Evolutionary conservation across 257 asterid species (phyloP).

Genomic region (Forsythia suspensa): DNA sequence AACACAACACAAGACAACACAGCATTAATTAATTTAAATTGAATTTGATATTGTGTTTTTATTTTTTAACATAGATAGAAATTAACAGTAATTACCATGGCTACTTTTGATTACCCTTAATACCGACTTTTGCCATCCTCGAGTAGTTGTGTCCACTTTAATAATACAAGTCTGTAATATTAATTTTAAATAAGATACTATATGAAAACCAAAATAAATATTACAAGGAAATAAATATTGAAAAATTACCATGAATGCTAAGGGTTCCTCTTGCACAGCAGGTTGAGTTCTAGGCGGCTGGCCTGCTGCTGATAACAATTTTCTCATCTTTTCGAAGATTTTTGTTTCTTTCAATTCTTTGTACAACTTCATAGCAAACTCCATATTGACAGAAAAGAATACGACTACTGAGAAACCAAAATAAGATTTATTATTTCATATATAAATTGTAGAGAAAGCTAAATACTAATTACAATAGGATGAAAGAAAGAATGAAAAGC

Average conservation of each 20-base stretch:
- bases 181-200: neutral
- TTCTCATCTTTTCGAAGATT: conserved; percentile 5
- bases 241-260: conserved; percentile 25
- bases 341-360: neutral
- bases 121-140: conserved; percentile 34
- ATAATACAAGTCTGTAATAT: conserved; percentile 29
- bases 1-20: too few species aligned
- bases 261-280: neutral
- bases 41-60: too few species aligned
- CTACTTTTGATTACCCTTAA: neutral
- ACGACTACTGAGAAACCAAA: too few species aligned
- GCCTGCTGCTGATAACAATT: neutral
- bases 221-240: neutral
- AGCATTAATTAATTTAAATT: too few species aligned
- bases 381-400: neutral
- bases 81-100: neutral
- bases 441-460: too few species aligned
- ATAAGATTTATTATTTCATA: too few species aligned
- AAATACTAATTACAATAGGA: too few species aligned
- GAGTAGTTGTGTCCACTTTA: conserved; percentile 25
- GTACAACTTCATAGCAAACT: neutral
- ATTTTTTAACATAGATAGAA: neutral
- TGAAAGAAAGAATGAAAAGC: too few species aligned
- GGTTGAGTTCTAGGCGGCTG: neutral
- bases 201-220: neutral